Conservation (phyloP, 1,139 yeast species). For the Debaryomyces fabryi region DNA sequence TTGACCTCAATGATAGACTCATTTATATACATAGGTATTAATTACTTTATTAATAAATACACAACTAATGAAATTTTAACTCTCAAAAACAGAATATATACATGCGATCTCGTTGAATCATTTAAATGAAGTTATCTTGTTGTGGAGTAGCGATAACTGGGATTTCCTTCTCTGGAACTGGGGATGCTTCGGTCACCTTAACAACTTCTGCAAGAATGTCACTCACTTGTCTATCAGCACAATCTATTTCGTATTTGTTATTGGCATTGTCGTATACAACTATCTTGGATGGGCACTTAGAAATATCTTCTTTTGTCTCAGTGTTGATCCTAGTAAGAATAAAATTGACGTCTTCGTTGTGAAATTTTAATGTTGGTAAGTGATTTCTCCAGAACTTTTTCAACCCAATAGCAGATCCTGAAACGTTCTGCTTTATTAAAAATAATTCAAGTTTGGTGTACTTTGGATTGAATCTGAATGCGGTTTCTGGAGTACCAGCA, state of each 20-base stretch:
- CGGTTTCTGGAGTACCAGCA: constrained; percentile 42
- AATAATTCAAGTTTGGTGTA: constrained; percentile 33
- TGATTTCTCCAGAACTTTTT: constrained; percentile 68
- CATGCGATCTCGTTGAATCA: constrained; percentile 6
- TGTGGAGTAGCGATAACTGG: constrained; percentile 19
- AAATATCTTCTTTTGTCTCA: constrained; percentile 39
- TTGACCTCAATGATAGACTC: neutral
- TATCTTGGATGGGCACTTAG: constrained; percentile 50
- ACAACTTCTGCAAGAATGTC: constrained; percentile 37
- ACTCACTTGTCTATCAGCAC: constrained; percentile 28
- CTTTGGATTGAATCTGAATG: constrained; percentile 33
- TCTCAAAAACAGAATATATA: constrained; percentile 8
- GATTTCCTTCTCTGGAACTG: constrained; percentile 32
- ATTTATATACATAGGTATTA: constrained; percentile 8
- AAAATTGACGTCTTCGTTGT: constrained; percentile 71
- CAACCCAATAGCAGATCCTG: constrained; percentile 40
- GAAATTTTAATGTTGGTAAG: constrained; percentile 78
- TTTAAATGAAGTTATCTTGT: constrained; percentile 8
- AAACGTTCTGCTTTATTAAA: constrained; percentile 29
- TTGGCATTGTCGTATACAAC: constrained; percentile 28
- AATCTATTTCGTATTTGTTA: constrained; percentile 32
- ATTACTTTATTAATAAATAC: constrained; percentile 2
- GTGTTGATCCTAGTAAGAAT: constrained; percentile 59
- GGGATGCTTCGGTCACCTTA: constrained; percentile 32
- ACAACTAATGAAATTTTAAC: constrained; percentile 2